These are phyloP conservation scores for Blumeriella jaapii DNA, from an alignment of 2,329 filamentous ascomycete genomes.

Conservation along the genomic window DNA sequence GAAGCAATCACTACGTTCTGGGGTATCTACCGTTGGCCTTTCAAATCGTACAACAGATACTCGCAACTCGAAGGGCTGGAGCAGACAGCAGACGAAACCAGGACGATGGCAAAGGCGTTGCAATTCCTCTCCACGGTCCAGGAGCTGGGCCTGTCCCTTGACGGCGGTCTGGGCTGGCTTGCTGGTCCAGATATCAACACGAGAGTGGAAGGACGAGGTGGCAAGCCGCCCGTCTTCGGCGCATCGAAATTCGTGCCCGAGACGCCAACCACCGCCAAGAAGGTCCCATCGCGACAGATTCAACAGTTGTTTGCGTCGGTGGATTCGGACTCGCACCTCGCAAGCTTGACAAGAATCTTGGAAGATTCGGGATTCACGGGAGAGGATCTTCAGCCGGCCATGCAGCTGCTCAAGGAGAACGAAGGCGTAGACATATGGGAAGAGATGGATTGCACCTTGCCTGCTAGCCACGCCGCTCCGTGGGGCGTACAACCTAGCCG, in stretches of 20 bases:
- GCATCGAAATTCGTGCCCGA: slow-evolving; percentile 28
- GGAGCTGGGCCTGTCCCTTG: slow-evolving; percentile 56
- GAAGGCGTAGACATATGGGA: slow-evolving; percentile 6
- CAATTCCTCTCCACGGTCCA: slow-evolving; percentile 41
- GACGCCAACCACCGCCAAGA: slow-evolving; percentile 9
- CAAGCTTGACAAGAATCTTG: slow-evolving; percentile 22
- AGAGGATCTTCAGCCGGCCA: slow-evolving; percentile 11
- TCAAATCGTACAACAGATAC: slow-evolving; percentile 46
- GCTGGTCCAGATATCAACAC: slow-evolving; percentile 46
- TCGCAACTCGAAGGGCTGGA: slow-evolving; percentile 48
- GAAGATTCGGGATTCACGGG: slow-evolving; percentile 20
- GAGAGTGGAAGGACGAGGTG: slow-evolving; percentile 31
- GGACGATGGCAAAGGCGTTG: slow-evolving; percentile 49
- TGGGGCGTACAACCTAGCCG: no score
- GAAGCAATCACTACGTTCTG: slow-evolving; percentile 46
- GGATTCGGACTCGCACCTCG: no score
- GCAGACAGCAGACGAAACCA: slow-evolving; percentile 49
- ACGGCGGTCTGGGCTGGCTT: slow-evolving; percentile 58
- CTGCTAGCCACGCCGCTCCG: neutral
- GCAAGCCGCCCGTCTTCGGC: slow-evolving; percentile 35
- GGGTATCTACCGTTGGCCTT: slow-evolving; percentile 55
- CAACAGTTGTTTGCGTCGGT: no score
- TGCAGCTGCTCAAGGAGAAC: slow-evolving; percentile 16
- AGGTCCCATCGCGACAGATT: neutral
- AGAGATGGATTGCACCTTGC: no score